A percentile compares a stretch with the other conserved stretches of the same genome.
Conservation (phyloP, 2,329 filamentous ascomycete species). For the Trichoderma guizhouense region DNA sequence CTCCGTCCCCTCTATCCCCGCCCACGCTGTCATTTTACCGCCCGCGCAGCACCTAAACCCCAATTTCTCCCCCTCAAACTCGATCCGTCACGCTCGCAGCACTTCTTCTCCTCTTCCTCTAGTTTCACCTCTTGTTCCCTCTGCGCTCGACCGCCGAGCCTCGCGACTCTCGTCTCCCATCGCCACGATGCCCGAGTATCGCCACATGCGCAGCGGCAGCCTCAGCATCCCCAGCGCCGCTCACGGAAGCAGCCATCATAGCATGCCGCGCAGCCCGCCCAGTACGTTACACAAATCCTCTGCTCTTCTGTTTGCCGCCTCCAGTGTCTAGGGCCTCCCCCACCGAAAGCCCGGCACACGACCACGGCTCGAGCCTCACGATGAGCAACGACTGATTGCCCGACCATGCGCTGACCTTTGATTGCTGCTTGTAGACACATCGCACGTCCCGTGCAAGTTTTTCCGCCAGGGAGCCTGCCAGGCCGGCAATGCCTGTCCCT, state of each 20-base stretch:
- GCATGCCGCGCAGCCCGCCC: constrained; percentile 56
- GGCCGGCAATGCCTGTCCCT: constrained; percentile 92
- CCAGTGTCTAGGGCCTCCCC: constrained; percentile 1
- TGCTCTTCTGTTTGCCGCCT: neutral
- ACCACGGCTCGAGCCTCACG: constrained; percentile 1
- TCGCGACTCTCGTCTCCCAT: constrained; percentile 17
- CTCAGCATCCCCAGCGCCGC: constrained; percentile 46
- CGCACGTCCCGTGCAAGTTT: constrained; percentile 99
- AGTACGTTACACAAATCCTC: constrained; percentile 41
- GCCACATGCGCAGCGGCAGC: constrained; percentile 57
- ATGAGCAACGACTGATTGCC: neutral
- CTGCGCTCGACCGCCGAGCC: constrained; percentile 14
- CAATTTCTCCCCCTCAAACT: constrained; percentile 15
- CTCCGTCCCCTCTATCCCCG: constrained; percentile 1
- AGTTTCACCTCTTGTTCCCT: constrained; percentile 6
- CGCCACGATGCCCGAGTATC: constrained; percentile 47
- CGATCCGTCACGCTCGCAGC: constrained; percentile 18
- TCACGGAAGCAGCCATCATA: constrained; percentile 26
- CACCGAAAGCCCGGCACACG: constrained; percentile 15
- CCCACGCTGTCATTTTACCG: constrained; percentile 4
- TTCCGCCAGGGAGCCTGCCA: constrained; percentile 95
- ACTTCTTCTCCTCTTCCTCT: constrained; percentile 19
- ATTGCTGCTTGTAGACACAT: constrained; percentile 64
- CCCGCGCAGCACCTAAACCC: constrained; percentile 11
- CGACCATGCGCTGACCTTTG: constrained; percentile 15